Base-by-base conservation (phyloP, 805 yeast genomes). In the Cyberlindnera samutprakarnensis region DNA sequence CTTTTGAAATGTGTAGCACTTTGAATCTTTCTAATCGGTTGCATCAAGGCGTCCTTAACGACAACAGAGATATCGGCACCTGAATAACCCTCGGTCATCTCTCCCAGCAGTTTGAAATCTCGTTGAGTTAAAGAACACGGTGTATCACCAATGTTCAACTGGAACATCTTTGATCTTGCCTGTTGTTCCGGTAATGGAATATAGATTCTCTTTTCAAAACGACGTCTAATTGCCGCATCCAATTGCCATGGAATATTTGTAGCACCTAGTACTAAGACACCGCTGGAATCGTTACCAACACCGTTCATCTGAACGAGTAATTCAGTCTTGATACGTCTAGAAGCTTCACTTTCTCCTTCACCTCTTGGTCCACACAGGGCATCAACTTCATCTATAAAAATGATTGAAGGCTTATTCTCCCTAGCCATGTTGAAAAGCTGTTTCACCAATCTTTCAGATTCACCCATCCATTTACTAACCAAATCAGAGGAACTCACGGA, bases 401-500 rank as follows among this genome's bases (percentile, higher is more conserved):
- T 92, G 45, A 92, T 94, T 0, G 95, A 77, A 1, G 98, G 98
- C 52, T 85, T 88, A 53, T 80, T 83, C 56, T 92, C 98, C 43
- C 98, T 70, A 5, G 98, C 98, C 95, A 90, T 85, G 21, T 80
- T 72, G 59, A 92, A 92, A 42, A 92, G 68, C 54, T 92, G 96
- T 57, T 90, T 92, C 18, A 92, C 97, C 36, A 92, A 72, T 58
- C 97, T 76, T 59, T 92, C 98, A 17, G 94, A 79, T 57, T 92
- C 98, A 48, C 98, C 98, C 96, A 90, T 90, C 98, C 98, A 92
- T 58, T 92, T 92, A 44, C 94, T 81, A 4, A 92, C 97, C 48
- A 92, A 70, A 57, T 92, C 98, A 11, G 95, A 83, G 0, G 96
- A 86, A n/a, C 94, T 81, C 2, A 92, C 95, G 3, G 95, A 83